These are phyloP conservation scores for Silybum marianum DNA, from an alignment of 129 eudicot genomes.

Conservation along the genomic window DNA sequence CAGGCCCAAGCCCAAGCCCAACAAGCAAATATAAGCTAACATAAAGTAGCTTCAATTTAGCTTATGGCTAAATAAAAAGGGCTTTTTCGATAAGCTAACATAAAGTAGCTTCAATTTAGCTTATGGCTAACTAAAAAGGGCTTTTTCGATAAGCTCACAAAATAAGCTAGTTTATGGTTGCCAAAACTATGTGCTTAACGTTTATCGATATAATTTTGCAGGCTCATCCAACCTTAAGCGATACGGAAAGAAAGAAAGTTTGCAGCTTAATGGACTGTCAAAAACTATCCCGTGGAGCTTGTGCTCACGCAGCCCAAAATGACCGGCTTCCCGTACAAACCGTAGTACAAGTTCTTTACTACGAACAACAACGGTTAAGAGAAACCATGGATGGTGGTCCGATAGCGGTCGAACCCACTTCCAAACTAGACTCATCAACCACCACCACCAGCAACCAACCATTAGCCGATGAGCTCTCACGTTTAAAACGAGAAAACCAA, in stretches of 20 bases:
- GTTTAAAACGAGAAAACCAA: constrained; percentile 70
- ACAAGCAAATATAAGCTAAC: no score
- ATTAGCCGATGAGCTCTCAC: constrained; percentile 42
- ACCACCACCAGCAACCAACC: constrained; percentile 35
- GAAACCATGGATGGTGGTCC: constrained; percentile 53
- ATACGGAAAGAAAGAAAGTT: constrained; percentile 73
- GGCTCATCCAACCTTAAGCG: constrained; percentile 90
- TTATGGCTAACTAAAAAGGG: no score
- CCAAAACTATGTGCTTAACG: not conserved
- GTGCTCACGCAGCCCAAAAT: constrained; percentile 97
- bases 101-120: no score
- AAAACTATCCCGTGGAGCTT: constrained; percentile 90
- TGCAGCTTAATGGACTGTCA: constrained; percentile 98
- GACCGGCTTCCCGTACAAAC: constrained; percentile 92
- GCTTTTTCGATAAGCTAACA: no score
- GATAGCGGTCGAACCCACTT: constrained; percentile 30
- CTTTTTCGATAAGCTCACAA: not conserved
- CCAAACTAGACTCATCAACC: constrained; percentile 26
- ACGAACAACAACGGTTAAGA: constrained; percentile 84
- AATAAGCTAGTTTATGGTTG: no score
- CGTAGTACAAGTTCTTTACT: constrained; percentile 92
- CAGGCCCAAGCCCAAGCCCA: no score
- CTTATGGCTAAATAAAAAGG: not conserved
- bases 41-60: not conserved
- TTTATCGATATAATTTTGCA: constrained; percentile 19